phyloP scores from a whole-genome alignment of 1,284 basidiomycete genomes.

The Tilletia setariae region DNA sequence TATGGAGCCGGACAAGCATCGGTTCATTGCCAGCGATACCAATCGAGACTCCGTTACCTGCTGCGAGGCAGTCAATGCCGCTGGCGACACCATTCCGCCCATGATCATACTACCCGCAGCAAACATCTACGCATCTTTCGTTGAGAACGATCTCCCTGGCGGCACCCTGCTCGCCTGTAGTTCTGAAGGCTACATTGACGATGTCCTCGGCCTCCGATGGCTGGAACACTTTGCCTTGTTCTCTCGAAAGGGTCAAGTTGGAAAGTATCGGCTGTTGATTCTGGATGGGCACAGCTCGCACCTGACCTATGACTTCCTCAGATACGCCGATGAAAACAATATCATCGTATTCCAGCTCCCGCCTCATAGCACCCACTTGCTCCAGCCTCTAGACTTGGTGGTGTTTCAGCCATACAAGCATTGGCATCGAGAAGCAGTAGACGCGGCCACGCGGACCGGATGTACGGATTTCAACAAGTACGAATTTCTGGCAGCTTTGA shows the following conservation, averaged over 20 bases:
- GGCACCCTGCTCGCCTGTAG: neutral
- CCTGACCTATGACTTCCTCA: slow-evolving; percentile 37
- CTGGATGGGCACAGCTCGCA: slow-evolving; percentile 58
- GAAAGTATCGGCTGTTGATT: slow-evolving; percentile 48
- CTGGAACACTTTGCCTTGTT: slow-evolving; percentile 54
- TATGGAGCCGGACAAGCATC: neutral
- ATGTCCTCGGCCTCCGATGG: slow-evolving; percentile 50
- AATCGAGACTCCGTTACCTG: neutral
- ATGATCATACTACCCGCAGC: neutral
- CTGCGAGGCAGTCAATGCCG: neutral
- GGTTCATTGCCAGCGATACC: neutral
- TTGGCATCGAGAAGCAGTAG: neutral
- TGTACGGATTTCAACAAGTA: neutral
- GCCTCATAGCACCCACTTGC: neutral
- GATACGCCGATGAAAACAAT: neutral
- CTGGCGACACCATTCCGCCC: neutral
- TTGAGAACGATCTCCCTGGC: neutral
- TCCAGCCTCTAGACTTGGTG: neutral
- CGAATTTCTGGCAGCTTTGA: neutral
- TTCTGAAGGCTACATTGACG: slow-evolving; percentile 38
- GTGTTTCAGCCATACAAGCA: slow-evolving; percentile 3
- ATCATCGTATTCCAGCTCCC: neutral
- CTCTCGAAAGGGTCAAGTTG: slow-evolving; percentile 54
- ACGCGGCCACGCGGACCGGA: neutral
- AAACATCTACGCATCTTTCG: neutral